Base-by-base conservation (phyloP, 371 early-diverging fungal species). In the Amoeboaphelidium occidentale region DNA sequence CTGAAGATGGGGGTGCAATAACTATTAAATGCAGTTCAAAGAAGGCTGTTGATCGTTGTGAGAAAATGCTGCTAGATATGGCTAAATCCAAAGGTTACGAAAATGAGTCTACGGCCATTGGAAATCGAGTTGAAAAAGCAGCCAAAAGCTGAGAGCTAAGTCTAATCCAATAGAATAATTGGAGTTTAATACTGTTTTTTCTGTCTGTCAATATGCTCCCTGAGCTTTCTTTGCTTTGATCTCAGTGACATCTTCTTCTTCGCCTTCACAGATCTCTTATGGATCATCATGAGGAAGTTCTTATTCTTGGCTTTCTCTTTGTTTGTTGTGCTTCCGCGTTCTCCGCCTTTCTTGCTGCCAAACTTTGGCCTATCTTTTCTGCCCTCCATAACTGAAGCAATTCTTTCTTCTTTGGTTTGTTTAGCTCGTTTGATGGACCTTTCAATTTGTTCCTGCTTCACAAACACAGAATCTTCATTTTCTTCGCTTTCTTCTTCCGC, bases 221-320 rank as follows among this genome's bases (percentile, higher is more conserved):
- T 32, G 10, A 32, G 20, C 23, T 44, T 44, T 22, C 6, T 23
- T 25, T 26, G 20, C 63, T 84, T 89, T 13, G 85, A 84, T 27
- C 76, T 62, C 58, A 86, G 64, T 58, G 78, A 77, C 50, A 77
- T 67, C 66, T 78, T 84, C 51, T 75, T 69, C 68, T 92, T 94
- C 42, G 65, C 67, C n/a, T 74, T 59, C 14, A 85, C 79, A 43
- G 73, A 66, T 46, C 72, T 70, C 65, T 90, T 89, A 66, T 94
- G 93, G 32, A 81, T 70, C 49, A 93, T 70, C 97, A 96, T 96
- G 71, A 76, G 75, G 56, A 78, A 84, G 61, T 78, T 74, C 79
- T 94, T 94, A 53, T 49, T 62, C 67, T 81, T 83, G 54, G 77
- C 58, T 75, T 91, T 94, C 39, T 32, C 6, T 60, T 63, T 75